Evolutionary conservation across 148 eudicot genomes (phyloP).

Genomic region (Simmondsia chinensis): DNA sequence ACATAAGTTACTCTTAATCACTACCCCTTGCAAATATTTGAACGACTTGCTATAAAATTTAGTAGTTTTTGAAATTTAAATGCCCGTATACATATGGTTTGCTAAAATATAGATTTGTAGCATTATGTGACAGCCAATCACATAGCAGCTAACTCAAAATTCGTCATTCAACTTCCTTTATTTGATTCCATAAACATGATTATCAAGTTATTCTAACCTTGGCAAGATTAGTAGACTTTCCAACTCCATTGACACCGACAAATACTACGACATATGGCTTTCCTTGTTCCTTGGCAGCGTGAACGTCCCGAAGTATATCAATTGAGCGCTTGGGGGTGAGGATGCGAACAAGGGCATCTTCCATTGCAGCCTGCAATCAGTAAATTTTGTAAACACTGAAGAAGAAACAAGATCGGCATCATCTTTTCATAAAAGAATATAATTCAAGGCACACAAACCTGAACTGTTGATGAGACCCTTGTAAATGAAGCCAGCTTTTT

Average conservation of each 20-base stretch:
- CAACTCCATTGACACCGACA: slow-evolving; percentile 99
- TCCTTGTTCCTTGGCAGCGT: slow-evolving; percentile 89
- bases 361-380: slow-evolving; percentile 78
- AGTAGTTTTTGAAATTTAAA: too few species aligned
- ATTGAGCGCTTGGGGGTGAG: slow-evolving; percentile 93
- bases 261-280: slow-evolving; percentile 97
- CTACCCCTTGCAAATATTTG: too few species aligned
- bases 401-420: neutral
- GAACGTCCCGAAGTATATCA: slow-evolving; percentile 96
- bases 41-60: too few species aligned
- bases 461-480: slow-evolving; percentile 78
- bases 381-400: neutral
- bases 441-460: slow-evolving; percentile 28
- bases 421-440: neutral
- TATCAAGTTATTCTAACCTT: slow-evolving; percentile 36
- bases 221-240: slow-evolving; percentile 97
- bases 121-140: too few species aligned
- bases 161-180: too few species aligned
- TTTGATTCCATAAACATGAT: too few species aligned
- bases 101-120: too few species aligned
- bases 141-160: too few species aligned
- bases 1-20: too few species aligned
- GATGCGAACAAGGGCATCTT: slow-evolving; percentile 93
- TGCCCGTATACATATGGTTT: too few species aligned
- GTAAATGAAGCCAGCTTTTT: slow-evolving; percentile 88